Conservation (phyloP, 1,139 yeast species). For the Magnusiomyces tetraspermus region DNA sequence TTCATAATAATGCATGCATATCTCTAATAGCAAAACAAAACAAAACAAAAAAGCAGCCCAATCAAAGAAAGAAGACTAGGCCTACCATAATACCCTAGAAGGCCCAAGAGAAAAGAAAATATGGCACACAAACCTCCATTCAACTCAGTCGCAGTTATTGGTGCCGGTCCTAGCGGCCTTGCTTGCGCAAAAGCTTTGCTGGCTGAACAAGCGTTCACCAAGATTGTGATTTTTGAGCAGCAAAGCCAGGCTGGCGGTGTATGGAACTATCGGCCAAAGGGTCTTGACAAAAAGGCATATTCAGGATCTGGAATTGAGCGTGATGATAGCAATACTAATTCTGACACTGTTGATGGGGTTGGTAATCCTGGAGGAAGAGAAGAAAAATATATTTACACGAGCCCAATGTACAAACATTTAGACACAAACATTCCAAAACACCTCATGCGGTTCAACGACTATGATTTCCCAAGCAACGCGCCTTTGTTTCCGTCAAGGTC, state of each 20-base stretch:
- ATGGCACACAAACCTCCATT: constrained; percentile 2
- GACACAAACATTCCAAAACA: constrained; percentile 55
- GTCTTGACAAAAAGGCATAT: too few relatives aligned
- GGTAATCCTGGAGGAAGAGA: too few relatives aligned
- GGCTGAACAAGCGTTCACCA: constrained; percentile 38
- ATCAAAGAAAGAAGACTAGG: too few relatives aligned
- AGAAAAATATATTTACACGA: constrained; percentile 27
- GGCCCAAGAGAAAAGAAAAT: too few relatives aligned
- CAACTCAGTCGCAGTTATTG: constrained; percentile 32
- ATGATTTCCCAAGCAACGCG: constrained; percentile 38
- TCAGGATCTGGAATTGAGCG: too few relatives aligned
- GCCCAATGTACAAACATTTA: constrained; percentile 42
- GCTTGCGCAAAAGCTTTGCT: constrained; percentile 47
- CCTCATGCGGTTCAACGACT: constrained; percentile 47
- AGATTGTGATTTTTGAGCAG: constrained; percentile 44
- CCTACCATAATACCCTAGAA: too few relatives aligned
- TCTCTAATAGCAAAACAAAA: too few relatives aligned
- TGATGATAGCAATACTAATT: too few relatives aligned
- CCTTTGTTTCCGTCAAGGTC: constrained; percentile 44
- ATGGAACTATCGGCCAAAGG: constrained; percentile 32
- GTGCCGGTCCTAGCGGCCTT: constrained; percentile 65
- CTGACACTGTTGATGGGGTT: too few relatives aligned
- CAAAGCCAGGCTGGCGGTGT: constrained; percentile 44
- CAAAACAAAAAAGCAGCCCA: too few relatives aligned
- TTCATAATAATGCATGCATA: too few relatives aligned